Evolutionary conservation across 2,329 filamentous ascomycete species (phyloP).

Genomic region (Elsinoe fawcettii): DNA sequence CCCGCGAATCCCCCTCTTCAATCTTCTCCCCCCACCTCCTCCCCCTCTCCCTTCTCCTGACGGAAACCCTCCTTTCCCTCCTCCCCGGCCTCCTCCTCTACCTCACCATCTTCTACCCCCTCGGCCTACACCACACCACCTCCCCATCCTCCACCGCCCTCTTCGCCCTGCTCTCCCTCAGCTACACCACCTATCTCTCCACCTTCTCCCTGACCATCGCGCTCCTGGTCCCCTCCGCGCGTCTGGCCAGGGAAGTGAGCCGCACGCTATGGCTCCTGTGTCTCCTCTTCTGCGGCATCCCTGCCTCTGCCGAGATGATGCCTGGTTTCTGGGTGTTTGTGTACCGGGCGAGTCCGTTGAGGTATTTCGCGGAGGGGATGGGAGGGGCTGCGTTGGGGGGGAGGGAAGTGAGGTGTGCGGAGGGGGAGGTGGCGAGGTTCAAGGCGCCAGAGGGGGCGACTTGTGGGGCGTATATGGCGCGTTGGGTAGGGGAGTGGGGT

Average conservation of each 20-base stretch:
- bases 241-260: conserved; percentile 22
- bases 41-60: background rate
- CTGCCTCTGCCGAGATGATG: conserved; percentile 53
- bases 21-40: background rate
- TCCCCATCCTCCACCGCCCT: background rate
- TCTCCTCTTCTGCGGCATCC: conserved; percentile 22
- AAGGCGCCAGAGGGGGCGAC: background rate
- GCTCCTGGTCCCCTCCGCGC: conserved; percentile 36
- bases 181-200: conserved; percentile 51
- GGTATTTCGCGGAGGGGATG: conserved; percentile 74
- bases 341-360: conserved; percentile 71
- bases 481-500: background rate
- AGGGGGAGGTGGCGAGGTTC: background rate
- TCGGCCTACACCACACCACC: no score
- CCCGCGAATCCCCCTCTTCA: no score
- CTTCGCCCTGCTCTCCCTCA: conserved; percentile 37
- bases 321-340: conserved; percentile 67
- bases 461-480: background rate
- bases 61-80: no score
- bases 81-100: no score
- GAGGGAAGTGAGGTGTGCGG: background rate
- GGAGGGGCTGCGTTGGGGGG: conserved; percentile 35
- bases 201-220: conserved; percentile 45
- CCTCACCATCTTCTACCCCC: no score
- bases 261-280: conserved; percentile 33